A percentile compares a stretch with the other conserved stretches of the same genome.
Conservation (phyloP, 78 protist genomes). For the Pelomyxa schiedti region DNA sequence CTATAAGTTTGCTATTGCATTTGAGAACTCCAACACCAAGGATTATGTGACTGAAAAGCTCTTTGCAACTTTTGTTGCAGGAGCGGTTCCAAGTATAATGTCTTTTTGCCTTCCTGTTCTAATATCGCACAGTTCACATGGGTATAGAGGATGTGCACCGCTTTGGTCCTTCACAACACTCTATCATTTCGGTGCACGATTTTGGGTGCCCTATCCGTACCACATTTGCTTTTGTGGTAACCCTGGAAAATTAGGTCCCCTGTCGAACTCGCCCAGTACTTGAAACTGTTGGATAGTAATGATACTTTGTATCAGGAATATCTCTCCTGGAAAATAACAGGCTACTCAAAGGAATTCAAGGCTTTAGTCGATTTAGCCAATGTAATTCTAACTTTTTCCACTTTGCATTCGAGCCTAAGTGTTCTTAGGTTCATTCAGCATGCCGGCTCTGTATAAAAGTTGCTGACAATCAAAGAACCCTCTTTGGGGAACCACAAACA, state of each 20-base stretch:
- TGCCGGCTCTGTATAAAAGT: too few species aligned
- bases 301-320: background rate
- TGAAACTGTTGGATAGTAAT: background rate
- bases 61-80: slow-evolving; percentile 9
- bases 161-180: background rate
- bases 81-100: slow-evolving; percentile 1
- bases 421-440: too few species aligned
- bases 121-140: too few species aligned
- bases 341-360: background rate
- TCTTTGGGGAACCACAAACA: too few species aligned
- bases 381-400: too few species aligned
- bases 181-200: slow-evolving; percentile 5
- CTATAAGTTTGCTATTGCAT: slow-evolving; percentile 13
- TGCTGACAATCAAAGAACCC: too few species aligned
- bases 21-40: slow-evolving; percentile 2
- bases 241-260: background rate
- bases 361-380: too few species aligned
- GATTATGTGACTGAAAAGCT: slow-evolving; percentile 26
- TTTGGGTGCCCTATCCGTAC: background rate
- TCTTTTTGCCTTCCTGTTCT: too few species aligned
- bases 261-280: background rate
- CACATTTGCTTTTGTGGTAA: background rate
- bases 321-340: background rate
- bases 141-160: background rate
- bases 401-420: too few species aligned